These are phyloP conservation scores for Saccharomycopsis synnaedendra DNA, from an alignment of 805 yeast species.

Conservation along the genomic window DNA sequence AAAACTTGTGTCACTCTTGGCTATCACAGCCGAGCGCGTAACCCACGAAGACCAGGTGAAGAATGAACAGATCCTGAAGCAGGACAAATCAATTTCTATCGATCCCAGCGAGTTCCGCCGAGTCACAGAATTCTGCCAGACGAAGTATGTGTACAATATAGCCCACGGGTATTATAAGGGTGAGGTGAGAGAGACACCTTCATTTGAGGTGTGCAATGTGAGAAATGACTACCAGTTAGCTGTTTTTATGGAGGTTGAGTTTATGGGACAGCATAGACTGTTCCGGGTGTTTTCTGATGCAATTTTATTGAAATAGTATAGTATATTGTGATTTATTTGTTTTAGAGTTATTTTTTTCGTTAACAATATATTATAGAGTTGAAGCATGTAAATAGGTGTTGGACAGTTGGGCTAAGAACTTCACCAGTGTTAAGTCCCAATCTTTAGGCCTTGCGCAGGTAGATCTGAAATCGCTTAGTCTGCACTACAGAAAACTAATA, in stretches of 20 bases:
- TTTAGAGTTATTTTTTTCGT: background rate
- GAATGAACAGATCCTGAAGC: background rate
- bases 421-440: too few species aligned
- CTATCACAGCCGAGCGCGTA: background rate
- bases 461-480: too few species aligned
- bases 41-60: background rate
- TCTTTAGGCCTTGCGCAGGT: too few species aligned
- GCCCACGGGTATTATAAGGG: constrained; percentile 1
- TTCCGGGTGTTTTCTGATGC: constrained; percentile 7
- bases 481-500: too few species aligned
- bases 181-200: constrained; percentile 5
- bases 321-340: background rate
- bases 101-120: constrained; percentile 2
- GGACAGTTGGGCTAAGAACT: too few species aligned
- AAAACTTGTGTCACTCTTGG: background rate
- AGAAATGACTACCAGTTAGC: constrained; percentile 9
- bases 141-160: constrained; percentile 7
- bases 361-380: background rate
- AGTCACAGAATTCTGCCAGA: constrained; percentile 2
- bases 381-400: too few species aligned
- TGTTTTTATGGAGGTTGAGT: constrained; percentile 1
- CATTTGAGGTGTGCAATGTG: constrained; percentile 11
- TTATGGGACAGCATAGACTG: constrained; percentile 3
- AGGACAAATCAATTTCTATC: constrained; percentile 1
- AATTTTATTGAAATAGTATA: constrained; percentile 1